Evolutionary conservation across 768 basidiomycete species (phyloP).

Genomic region (Arthromyces matolae): DNA sequence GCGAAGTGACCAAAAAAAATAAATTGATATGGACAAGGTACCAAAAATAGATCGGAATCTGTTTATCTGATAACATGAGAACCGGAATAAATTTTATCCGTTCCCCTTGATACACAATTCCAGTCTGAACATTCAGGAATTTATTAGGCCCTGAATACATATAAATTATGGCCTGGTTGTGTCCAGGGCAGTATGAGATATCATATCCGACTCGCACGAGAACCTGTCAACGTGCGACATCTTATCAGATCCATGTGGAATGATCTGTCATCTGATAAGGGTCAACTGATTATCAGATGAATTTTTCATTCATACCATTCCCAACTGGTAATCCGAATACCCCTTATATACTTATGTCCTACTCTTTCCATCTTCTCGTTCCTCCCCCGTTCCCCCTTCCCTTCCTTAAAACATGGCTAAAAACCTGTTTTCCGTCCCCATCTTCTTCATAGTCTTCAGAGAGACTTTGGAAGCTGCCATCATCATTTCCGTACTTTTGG

Average conservation of each 20-base stretch:
- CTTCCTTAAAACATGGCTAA: slow-evolving; percentile 49
- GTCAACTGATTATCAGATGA: slow-evolving; percentile 22
- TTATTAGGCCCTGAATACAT: too few relatives aligned
- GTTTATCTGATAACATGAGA: slow-evolving; percentile 18
- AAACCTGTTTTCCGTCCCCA: slow-evolving; percentile 82
- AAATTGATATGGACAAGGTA: background rate
- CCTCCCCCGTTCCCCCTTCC: slow-evolving; percentile 9
- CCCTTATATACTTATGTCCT: slow-evolving; percentile 1
- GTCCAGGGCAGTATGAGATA: too few relatives aligned
- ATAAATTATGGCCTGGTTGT: too few relatives aligned
- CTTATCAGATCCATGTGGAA: slow-evolving; percentile 32
- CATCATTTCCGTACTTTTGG: slow-evolving; percentile 88
- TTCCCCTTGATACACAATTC: too few relatives aligned
- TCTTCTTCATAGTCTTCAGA: slow-evolving; percentile 96
- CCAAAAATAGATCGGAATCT: background rate
- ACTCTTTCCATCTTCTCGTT: background rate
- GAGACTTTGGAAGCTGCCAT: slow-evolving; percentile 92
- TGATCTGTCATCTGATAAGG: slow-evolving; percentile 23
- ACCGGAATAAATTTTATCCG: background rate
- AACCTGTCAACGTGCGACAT: slow-evolving; percentile 8
- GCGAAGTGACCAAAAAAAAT: slow-evolving; percentile 6
- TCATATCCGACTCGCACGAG: background rate
- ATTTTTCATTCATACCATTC: too few relatives aligned
- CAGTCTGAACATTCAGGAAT: too few relatives aligned
- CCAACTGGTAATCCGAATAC: slow-evolving; percentile 2